phyloP scores from a whole-genome alignment of 179 eudicot genomes.

The Spergularia azorica region DNA sequence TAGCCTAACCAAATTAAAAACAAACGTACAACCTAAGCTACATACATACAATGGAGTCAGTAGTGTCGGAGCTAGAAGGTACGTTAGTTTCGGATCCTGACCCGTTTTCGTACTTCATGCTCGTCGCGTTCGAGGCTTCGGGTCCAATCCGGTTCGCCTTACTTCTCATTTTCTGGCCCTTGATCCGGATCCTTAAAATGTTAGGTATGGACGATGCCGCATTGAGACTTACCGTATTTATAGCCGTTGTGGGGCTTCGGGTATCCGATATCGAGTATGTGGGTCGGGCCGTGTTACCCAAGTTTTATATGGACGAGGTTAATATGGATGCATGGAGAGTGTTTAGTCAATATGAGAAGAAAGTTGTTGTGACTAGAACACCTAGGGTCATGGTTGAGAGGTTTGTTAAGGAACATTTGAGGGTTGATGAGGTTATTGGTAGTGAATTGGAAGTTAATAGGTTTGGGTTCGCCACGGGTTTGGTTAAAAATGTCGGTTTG shows the following conservation, averaged over 20 bases:
- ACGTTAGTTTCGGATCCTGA: constrained; percentile 49
- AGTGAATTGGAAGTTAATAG: constrained; percentile 57
- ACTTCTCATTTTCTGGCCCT: constrained; percentile 61
- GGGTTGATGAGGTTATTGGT: constrained; percentile 69
- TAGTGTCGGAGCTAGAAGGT: constrained; percentile 77
- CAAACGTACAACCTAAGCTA: neutral
- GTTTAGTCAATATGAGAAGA: constrained; percentile 58
- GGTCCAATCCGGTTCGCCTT: constrained; percentile 66
- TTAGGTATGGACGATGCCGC: constrained; percentile 37
- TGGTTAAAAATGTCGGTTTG: constrained; percentile 42
- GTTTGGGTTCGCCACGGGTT: constrained; percentile 68
- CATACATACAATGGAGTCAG: constrained; percentile 35
- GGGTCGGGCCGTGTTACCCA: constrained; percentile 77
- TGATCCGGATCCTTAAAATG: constrained; percentile 37
- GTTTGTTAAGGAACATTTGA: constrained; percentile 76
- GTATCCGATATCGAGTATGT: constrained; percentile 71
- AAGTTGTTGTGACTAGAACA: constrained; percentile 64
- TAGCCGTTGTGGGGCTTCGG: constrained; percentile 56
- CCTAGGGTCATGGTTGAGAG: constrained; percentile 78
- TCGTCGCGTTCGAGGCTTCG: constrained; percentile 81
- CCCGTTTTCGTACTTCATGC: constrained; percentile 80
- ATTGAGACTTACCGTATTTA: constrained; percentile 50
- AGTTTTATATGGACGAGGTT: constrained; percentile 75
- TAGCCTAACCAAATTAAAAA: neutral
- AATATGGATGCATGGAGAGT: constrained; percentile 71